phyloP scores from a whole-genome alignment of 1,284 basidiomycete genomes.

The Puccinia polysora region DNA sequence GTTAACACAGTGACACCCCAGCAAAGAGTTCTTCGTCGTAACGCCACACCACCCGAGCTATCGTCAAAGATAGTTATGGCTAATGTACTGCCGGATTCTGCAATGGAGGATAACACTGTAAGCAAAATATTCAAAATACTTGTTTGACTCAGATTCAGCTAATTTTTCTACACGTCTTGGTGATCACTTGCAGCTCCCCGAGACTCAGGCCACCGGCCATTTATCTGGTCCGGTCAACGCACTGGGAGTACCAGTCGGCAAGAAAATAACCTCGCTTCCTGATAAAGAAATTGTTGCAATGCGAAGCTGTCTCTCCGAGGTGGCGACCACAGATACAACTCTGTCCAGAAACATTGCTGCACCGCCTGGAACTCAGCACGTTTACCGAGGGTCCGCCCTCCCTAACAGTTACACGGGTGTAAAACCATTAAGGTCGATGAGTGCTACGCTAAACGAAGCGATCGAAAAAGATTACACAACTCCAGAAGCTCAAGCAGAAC shows the following conservation, averaged over 20 bases:
- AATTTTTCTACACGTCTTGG: background rate
- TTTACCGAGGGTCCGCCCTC: background rate
- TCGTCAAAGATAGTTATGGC: constrained; percentile 30
- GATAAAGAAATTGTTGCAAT: constrained; percentile 17
- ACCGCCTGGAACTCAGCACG: constrained; percentile 27
- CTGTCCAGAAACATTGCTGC: constrained; percentile 23
- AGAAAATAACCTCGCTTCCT: constrained; percentile 2
- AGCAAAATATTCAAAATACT: background rate
- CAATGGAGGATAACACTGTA: constrained; percentile 40
- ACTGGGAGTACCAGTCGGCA: constrained; percentile 18
- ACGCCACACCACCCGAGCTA: constrained; percentile 19
- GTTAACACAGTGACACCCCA: constrained; percentile 10
- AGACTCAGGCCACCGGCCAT: constrained; percentile 35
- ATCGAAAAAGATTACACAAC: constrained; percentile 42
- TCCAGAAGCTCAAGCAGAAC: constrained; percentile 29
- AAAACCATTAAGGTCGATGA: constrained; percentile 35
- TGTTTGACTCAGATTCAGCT: background rate
- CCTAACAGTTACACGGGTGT: constrained; percentile 12
- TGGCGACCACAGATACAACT: constrained; percentile 28
- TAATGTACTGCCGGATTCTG: constrained; percentile 17
- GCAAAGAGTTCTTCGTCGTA: constrained; percentile 10
- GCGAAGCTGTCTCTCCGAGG: constrained; percentile 4
- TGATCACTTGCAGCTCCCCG: constrained; percentile 20
- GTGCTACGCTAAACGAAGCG: constrained; percentile 26
- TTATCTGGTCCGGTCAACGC: constrained; percentile 18